Evolutionary conservation across 176 grass and related monocot genomes (phyloP).

Genomic region (Oryza glumipatula): DNA sequence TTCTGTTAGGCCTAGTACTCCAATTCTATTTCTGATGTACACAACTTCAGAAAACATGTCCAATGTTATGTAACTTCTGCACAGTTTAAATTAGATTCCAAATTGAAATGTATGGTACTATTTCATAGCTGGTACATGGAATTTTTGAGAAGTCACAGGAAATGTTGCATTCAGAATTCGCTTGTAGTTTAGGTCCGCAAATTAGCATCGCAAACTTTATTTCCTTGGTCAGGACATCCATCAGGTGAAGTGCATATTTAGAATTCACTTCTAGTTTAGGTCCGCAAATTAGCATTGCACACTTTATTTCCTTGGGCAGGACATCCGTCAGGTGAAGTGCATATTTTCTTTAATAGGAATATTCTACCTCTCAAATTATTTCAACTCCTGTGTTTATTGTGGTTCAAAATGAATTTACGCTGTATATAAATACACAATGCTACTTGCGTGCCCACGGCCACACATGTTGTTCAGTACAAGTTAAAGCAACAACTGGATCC

Average conservation of each 20-base stretch:
- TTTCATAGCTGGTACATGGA: neutral
- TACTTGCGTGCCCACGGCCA: neutral
- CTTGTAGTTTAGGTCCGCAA: neutral
- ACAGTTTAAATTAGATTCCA: neutral
- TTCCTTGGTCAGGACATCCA: neutral
- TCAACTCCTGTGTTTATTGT: neutral
- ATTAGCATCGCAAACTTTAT: neutral
- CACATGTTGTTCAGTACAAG: neutral
- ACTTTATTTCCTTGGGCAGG: neutral
- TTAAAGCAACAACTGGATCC: neutral
- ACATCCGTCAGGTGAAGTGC: neutral
- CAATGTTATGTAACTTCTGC: neutral
- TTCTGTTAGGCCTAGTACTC: neutral
- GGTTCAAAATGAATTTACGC: neutral
- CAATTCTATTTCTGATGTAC: neutral
- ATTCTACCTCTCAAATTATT: neutral
- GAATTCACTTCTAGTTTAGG: neutral
- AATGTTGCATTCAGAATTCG: slow-evolving; percentile 5
- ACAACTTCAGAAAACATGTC: neutral
- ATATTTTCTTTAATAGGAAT: neutral
- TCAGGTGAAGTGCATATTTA: neutral
- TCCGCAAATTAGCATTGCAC: neutral
- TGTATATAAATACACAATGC: neutral
- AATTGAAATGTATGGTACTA: slow-evolving; percentile 16
- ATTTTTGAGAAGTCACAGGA: too few relatives aligned